Evolutionary conservation across 176 grass and related monocot genomes (phyloP).

Genomic region (Avena atlantica): DNA sequence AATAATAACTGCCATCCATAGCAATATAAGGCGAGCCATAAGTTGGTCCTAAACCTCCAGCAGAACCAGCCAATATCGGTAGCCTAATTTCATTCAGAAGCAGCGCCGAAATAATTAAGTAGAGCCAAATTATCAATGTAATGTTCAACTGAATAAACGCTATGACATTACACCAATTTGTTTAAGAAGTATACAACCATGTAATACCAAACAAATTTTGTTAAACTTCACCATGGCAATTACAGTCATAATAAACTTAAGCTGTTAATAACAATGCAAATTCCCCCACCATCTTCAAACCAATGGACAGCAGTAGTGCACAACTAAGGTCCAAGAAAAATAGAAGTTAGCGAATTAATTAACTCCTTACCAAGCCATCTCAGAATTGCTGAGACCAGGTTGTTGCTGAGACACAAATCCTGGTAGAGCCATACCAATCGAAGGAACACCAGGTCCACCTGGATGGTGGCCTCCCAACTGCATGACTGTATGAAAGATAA

Average conservation of each 20-base stretch:
- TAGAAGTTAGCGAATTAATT: conserved; percentile 14
- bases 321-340: conserved; percentile 21
- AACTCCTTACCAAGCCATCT: conserved; percentile 84
- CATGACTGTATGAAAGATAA: conserved; percentile 66
- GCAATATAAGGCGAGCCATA: conserved; percentile 78
- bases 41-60: conserved; percentile 63
- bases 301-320: not conserved
- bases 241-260: not conserved
- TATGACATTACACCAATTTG: not conserved
- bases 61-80: conserved; percentile 67
- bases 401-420: conserved; percentile 94
- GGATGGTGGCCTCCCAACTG: conserved; percentile 80
- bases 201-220: not conserved
- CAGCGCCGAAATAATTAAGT: not conserved
- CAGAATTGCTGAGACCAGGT: conserved; percentile 74
- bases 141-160: conserved; percentile 22
- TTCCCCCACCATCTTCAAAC: not conserved
- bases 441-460: conserved; percentile 74
- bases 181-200: conserved; percentile 23
- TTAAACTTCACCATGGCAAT: conserved; percentile 6
- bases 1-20: conserved; percentile 77
- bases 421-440: conserved; percentile 86
- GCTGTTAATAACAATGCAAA: conserved; percentile 2
- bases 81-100: conserved; percentile 63
- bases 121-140: conserved; percentile 30